Evolutionary conservation across 352 stramenopile genomes (phyloP), one percentile per base, ranked within the genome.

Genomic region (Aphanomyces invadans): DNA sequence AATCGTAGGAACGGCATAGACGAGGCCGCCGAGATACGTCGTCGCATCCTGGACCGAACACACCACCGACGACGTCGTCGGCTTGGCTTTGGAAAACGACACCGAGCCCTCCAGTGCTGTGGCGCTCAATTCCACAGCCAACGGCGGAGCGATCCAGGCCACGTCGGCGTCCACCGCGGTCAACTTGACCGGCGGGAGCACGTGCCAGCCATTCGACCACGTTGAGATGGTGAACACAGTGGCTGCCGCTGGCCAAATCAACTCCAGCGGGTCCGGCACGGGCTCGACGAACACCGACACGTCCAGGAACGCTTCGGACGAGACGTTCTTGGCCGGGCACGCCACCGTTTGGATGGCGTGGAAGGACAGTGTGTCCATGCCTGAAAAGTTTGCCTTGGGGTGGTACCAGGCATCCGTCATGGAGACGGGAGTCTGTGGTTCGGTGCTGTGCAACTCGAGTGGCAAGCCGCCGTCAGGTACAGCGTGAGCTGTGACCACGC

Each of bases 281-380:
- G 60, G 39, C 23, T 67, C 60, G 32, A 67, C 60, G 1, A 67
- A 7, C 15, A 67, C 26, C n/a, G 42, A n/a, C 10, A 67, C 21
- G 15, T 59, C 42, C 11, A 33, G 21, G n/a, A 11, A 23, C 19
- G 60, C 60, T 49, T 57, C 29, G 10, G 33, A 31, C 5, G 4
- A 26, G 3, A 26, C n/a, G 33, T 26, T 49, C 4, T 11, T 42
- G 15, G 29, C 17, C 2, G 11, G 10, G 7, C 48, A 59, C 1
- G n/a, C 28, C 15, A 29, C 10, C 4, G 25, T 32, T 36, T 59
- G 60, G 7, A n/a, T 19, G 1, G 36, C 45, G 0, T n/a, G 9
- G 33, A 67, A 49, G 11, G 36, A 12, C 1, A 67, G n/a, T 2
- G 21, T 31, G 26, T 67, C 60, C 10, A 60, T 1, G 7, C 60